Base-by-base conservation (phyloP, 2,329 filamentous ascomycete species). In the Aspergillus tanneri region DNA sequence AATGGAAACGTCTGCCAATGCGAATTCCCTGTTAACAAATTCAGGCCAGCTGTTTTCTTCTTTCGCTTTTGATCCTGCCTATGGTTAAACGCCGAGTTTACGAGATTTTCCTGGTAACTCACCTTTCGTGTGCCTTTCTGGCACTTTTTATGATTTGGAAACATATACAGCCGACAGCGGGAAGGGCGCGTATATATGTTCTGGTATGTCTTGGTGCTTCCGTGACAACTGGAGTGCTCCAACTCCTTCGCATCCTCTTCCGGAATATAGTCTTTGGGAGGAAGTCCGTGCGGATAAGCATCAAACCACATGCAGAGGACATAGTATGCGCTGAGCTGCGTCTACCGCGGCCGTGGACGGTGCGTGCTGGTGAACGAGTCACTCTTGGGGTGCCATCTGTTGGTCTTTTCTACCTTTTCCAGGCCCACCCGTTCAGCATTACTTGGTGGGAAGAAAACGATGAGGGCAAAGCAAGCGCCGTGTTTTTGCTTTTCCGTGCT, bases 371-470 rank as follows among this genome's bases (percentile, higher is more conserved):
- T 16, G 39, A 64, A 45, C 55, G 56, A 27, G 43, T 64, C 12
- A 44, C 56, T 30, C 21, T 62, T 10, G 54, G 43, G 21, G 45
- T 63, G 12, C 55, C 54, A 6, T 10, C 21, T 39, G 35, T 57
- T 9, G 56, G 56, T 28, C 39, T 60, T 19, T 57, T 57, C 19
- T 62, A 58, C 30, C 41, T 57, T 25, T 54, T 66, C 24, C 49
- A 66, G 49, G 57, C 47, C 25, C 55, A 68, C 54, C 58, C 54
- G 18, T 67, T 65, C 49, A 49, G 59, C 19, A 57, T 67, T 27
- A 56, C 49, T 25, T 67, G 41, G 36, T 67, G 50, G 58, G 47
- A 49, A 18, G 43, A 52, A 10, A 40, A 50, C 37, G 27, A 25
- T 7, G 37, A 57, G 12, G 54, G 53, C 9, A 30, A 50, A 30